Evolutionary conservation across 345 rosid species (phyloP), one percentile per base, ranked within the genome.

Genomic region (Rhodamnia argentea): DNA sequence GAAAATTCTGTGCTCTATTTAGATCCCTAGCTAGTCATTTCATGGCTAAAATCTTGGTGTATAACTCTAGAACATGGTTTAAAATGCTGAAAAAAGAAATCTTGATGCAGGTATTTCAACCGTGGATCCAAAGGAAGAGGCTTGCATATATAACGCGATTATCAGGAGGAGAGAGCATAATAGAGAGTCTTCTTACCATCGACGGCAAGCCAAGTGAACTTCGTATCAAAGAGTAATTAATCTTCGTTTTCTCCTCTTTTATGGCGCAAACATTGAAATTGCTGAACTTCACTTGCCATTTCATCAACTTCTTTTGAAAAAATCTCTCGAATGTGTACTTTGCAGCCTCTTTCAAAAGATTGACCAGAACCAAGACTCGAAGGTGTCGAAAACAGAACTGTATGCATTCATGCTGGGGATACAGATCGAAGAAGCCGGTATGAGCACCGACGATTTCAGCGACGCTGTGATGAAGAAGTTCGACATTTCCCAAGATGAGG

Each of bases 81-180:
- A 37, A 29, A 20, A 14, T 84, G 42, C 52, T 56, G 85, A 84
- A 11, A 8, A 18, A 16, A 14, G 62, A 84, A 85, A 37, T 55
- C 14, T 15, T 57, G 75, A 22, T 75, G 52, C 90, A 92, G 95
- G 86, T 91, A 16, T 92, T 93, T 60, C 55, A 89, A 81, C 95
- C 95, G 18, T 91, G 93, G 93, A 92, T 92, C 74, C 90, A 90
- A 84, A 82, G 60, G 75, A 89, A 90, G 86, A 92, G 92, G 81
- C 87, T 90, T 18, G 91, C 90, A 13, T 90, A 87, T 84, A 50
- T 92, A 55, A 26, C 88, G 87, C 75, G 85, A 24, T 87, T 83
- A 70, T 78, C 87, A 23, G 52, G 83, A 37, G 47, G 51, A 26
- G 86, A 58, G 51, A 88, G 89, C 82, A 55, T 83, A 18, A 44